Conservation (phyloP, 1,284 basidiomycete genomes). For the Puccinia hordei region DNA sequence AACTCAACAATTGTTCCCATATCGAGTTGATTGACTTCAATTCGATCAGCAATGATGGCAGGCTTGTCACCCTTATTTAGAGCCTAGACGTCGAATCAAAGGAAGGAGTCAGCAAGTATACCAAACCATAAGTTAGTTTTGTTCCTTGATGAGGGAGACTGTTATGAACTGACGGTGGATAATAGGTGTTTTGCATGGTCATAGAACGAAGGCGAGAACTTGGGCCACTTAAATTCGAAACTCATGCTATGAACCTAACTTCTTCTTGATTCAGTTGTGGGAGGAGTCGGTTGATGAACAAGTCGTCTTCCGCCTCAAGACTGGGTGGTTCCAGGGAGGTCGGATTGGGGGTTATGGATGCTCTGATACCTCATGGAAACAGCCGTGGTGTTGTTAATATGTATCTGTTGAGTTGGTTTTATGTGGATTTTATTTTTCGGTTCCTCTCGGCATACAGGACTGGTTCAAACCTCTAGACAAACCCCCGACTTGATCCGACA, state of each 20-base stretch:
- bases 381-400: no score
- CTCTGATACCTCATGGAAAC: no score
- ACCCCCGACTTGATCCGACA: no score
- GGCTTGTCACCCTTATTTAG: slow-evolving; percentile 97
- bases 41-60: slow-evolving; percentile 93
- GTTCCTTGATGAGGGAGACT: neutral
- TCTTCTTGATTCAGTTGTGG: neutral
- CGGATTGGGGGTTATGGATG: no score
- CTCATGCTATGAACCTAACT: slow-evolving; percentile 68
- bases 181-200: slow-evolving; percentile 90
- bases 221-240: slow-evolving; percentile 95
- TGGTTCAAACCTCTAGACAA: no score
- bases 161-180: slow-evolving; percentile 63
- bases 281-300: neutral
- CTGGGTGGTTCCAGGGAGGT: neutral
- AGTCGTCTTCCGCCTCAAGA: neutral
- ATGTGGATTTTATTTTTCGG: neutral
- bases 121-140: neutral
- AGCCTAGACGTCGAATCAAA: slow-evolving; percentile 63
- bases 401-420: neutral
- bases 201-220: slow-evolving; percentile 93
- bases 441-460: no score
- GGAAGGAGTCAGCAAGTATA: neutral
- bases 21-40: slow-evolving; percentile 93
- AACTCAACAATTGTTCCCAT: slow-evolving; percentile 89